Conservation (phyloP, 2,329 filamentous ascomycete genomes). For the Alternaria tenuissima region DNA sequence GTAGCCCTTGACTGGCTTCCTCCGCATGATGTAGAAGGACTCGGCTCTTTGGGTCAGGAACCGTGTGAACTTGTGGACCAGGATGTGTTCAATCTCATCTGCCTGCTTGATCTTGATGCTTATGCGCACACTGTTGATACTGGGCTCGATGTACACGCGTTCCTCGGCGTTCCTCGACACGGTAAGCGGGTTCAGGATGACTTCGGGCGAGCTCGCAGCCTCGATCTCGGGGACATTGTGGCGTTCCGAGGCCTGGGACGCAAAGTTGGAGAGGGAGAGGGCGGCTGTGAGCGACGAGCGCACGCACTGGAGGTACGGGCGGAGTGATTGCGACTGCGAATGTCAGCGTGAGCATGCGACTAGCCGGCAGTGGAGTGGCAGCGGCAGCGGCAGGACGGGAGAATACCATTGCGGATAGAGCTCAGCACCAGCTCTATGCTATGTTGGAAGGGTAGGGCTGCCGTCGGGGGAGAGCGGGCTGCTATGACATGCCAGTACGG, state of each 20-base stretch:
- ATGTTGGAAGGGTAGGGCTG: slow-evolving; percentile 25
- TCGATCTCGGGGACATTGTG: slow-evolving; percentile 99
- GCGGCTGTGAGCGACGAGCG: slow-evolving; percentile 93
- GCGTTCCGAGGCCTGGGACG: slow-evolving; percentile 92
- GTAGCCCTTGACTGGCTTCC: slow-evolving; percentile 98
- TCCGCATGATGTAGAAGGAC: slow-evolving; percentile 93
- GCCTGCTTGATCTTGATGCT: slow-evolving; percentile 99
- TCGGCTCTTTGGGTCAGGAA: slow-evolving; percentile 97
- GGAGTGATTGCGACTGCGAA: slow-evolving; percentile 87
- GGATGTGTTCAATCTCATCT: slow-evolving; percentile 96
- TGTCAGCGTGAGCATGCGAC: slow-evolving; percentile 32
- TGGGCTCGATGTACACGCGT: slow-evolving; percentile 93
- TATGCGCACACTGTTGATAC: slow-evolving; percentile 94
- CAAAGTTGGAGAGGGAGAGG: slow-evolving; percentile 94
- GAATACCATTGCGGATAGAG: slow-evolving; percentile 42
- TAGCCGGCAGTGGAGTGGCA: no score
- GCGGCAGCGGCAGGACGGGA: not conserved
- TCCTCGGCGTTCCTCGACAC: slow-evolving; percentile 97
- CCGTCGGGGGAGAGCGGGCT: slow-evolving; percentile 23
- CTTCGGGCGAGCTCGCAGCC: slow-evolving; percentile 89
- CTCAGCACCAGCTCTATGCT: slow-evolving; percentile 30
- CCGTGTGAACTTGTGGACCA: slow-evolving; percentile 97
- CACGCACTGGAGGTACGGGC: slow-evolving; percentile 95
- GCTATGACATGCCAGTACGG: slow-evolving; percentile 45
- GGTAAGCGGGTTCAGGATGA: slow-evolving; percentile 88